Evolutionary conservation across 805 yeast species (phyloP), one percentile per base, ranked within the genome.

Genomic region (Starmerella roubikii): DNA sequence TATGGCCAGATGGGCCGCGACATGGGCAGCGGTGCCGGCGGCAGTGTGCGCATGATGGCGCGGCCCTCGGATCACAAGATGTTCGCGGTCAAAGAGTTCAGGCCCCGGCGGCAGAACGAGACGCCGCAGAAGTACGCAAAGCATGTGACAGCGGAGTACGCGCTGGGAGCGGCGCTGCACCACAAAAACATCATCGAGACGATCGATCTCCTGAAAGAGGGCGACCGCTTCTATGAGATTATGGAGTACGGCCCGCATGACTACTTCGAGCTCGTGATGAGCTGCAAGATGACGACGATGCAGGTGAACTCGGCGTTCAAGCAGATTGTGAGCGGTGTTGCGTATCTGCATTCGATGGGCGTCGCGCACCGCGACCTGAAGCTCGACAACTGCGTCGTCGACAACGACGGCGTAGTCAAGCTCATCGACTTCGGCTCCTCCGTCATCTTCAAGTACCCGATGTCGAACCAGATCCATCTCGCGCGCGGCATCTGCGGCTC

Each of bases 181-280:
- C 93, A 88, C 54, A 74, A 74, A 45, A 86, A 86, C 58, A 67
- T 86, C 40, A 76, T 86, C 47, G 78, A 76, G 50, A 85, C 94
- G 3, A 62, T 76, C 37, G 96, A 86, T 53, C 68, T 86, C 56
- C 62, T 86, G 45, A 71, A 75, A 49, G 93, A 84, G 46, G 69
- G 70, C 18, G 65, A 66, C 30, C 64, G 64, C 42, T 76, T 72
- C 54, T 70, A 71, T 41, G 81, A 88, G 46, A 79, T 88, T 26
- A 86, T 91, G 94, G 96, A 88, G 55, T 88, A 78, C 57, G 81
- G 93, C 39, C 88, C 84, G 2, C 84, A 69, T 56, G 98, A 88
- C 61, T 83, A 88, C 54, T 88, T 88, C 59, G 82, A 91, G 32
- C 68, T 88, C 38, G 95, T 88, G 24, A 88, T 88, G 96, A 70